Percentiles rank a stretch among this genome's conserved stretches.
Evolutionary conservation across 129 eudicot species (phyloP).

Genomic region (Flaveria robusta): DNA sequence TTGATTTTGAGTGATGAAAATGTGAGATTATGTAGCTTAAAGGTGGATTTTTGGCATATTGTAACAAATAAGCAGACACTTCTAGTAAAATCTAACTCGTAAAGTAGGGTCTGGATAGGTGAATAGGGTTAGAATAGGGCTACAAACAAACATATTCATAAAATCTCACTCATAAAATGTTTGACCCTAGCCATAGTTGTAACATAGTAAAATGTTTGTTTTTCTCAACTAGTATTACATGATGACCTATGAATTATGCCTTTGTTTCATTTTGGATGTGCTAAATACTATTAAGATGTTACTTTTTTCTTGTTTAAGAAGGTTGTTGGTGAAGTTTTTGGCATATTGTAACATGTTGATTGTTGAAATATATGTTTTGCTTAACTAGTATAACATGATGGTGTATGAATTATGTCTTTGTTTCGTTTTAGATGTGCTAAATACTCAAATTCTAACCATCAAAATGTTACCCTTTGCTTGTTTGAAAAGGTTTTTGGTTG

Average conservation of each 20-base stretch:
- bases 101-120: too few relatives aligned
- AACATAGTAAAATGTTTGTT: background rate
- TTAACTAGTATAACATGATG: background rate
- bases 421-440: background rate
- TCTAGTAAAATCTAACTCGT: too few relatives aligned
- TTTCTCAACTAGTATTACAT: background rate
- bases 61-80: too few relatives aligned
- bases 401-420: background rate
- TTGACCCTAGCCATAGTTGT: too few relatives aligned
- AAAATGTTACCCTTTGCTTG: background rate
- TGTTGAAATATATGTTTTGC: background rate
- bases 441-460: background rate
- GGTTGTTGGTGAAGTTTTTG: too few relatives aligned
- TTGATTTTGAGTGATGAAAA: background rate
- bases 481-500: too few relatives aligned
- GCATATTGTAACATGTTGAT: too few relatives aligned
- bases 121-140: too few relatives aligned
- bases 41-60: background rate
- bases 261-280: background rate
- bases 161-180: too few relatives aligned
- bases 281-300: background rate
- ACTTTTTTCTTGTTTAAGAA: too few relatives aligned
- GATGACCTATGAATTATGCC: background rate
- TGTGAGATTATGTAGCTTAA: too few relatives aligned
- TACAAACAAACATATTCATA: too few relatives aligned